These are phyloP conservation scores for Colletotrichum destructivum DNA, from an alignment of 2,329 filamentous ascomycete species.

Conservation along the genomic window DNA sequence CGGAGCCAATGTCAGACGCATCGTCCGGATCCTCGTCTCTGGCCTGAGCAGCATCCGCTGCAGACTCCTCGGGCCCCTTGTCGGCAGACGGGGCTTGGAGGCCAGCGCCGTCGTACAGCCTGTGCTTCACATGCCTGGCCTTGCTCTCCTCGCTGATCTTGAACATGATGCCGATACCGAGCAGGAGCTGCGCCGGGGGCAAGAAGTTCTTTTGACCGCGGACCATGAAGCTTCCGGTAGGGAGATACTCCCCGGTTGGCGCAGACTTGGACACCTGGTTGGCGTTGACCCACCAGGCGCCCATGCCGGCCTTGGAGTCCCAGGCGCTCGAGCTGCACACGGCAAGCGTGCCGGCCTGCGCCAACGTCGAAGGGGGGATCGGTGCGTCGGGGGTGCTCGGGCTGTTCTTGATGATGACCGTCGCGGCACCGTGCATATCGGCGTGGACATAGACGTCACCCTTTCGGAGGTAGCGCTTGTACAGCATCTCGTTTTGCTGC, in stretches of 20 bases:
- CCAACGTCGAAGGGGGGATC: slow-evolving; percentile 91
- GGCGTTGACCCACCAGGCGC: slow-evolving; percentile 94
- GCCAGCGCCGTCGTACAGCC: slow-evolving; percentile 51
- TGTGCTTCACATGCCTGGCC: slow-evolving; percentile 83
- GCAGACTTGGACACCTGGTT: slow-evolving; percentile 92
- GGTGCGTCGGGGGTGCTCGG: slow-evolving; percentile 83
- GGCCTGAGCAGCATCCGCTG: slow-evolving; percentile 44
- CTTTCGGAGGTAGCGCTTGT: slow-evolving; percentile 86
- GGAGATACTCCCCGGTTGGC: slow-evolving; percentile 83
- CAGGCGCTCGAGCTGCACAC: slow-evolving; percentile 91
- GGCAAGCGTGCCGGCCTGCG: slow-evolving; percentile 88
- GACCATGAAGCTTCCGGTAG: slow-evolving; percentile 84
- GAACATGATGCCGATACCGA: slow-evolving; percentile 92
- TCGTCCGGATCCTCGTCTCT: slow-evolving; percentile 50
- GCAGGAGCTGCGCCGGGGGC: slow-evolving; percentile 86
- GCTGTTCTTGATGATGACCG: slow-evolving; percentile 93
- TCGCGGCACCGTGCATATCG: slow-evolving; percentile 86
- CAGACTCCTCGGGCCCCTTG: slow-evolving; percentile 24
- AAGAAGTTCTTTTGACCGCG: slow-evolving; percentile 92
- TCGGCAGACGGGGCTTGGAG: slow-evolving; percentile 46
- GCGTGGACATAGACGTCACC: slow-evolving; percentile 95
- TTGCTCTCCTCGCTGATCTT: slow-evolving; percentile 91
- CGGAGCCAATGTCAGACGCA: slow-evolving; percentile 53
- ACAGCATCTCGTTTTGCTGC: slow-evolving; percentile 93
- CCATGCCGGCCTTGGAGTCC: slow-evolving; percentile 97